Conservation (phyloP, 2,329 filamentous ascomycete species). For the Microcera coccophila region DNA sequence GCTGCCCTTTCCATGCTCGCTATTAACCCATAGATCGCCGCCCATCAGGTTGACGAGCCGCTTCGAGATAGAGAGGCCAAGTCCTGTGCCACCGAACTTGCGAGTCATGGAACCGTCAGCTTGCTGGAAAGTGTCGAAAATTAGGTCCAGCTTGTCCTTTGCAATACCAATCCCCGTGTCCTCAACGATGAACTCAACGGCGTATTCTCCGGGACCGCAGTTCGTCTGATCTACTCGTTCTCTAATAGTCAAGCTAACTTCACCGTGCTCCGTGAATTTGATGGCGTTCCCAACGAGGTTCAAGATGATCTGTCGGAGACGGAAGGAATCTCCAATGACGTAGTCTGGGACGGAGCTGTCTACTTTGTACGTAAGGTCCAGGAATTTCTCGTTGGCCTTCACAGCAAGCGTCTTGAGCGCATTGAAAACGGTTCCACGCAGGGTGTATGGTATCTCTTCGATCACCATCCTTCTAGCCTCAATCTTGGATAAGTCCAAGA, state of each 20-base stretch:
- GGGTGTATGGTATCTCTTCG: slow-evolving; percentile 93
- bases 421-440: slow-evolving; percentile 94
- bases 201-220: slow-evolving; percentile 70
- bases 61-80: slow-evolving; percentile 93
- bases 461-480: slow-evolving; percentile 98
- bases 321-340: slow-evolving; percentile 94
- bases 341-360: slow-evolving; percentile 92
- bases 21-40: slow-evolving; percentile 93
- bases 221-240: slow-evolving; percentile 60
- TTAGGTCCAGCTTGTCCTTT: slow-evolving; percentile 89
- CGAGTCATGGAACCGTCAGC: slow-evolving; percentile 94
- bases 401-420: slow-evolving; percentile 95
- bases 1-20: slow-evolving; percentile 84
- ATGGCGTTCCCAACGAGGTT: slow-evolving; percentile 98
- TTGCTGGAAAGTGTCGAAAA: slow-evolving; percentile 99
- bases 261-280: slow-evolving; percentile 96
- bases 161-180: slow-evolving; percentile 97
- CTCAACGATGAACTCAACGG: slow-evolving; percentile 91
- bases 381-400: slow-evolving; percentile 91
- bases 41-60: slow-evolving; percentile 94
- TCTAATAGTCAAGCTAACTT: slow-evolving; percentile 91
- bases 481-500: slow-evolving; percentile 72
- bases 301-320: slow-evolving; percentile 90
- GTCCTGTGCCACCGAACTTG: slow-evolving; percentile 91
- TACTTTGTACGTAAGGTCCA: slow-evolving; percentile 89